Conservation (phyloP, 768 basidiomycete species). For the Harrya chromipes region DNA sequence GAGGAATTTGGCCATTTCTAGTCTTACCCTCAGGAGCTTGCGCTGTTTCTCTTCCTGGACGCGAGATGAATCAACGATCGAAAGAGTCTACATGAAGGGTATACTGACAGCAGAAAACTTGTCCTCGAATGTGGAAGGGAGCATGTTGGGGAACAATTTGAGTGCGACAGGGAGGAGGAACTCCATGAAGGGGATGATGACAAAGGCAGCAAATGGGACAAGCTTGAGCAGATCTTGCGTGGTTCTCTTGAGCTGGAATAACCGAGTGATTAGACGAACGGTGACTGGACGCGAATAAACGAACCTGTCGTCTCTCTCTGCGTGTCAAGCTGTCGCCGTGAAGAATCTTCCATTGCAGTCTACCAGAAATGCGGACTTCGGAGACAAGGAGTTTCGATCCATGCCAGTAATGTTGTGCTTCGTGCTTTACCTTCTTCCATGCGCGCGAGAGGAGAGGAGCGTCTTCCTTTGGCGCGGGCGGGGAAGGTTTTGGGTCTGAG, state of each 20-base stretch:
- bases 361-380: conserved; percentile 85
- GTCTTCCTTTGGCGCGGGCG: conserved; percentile 47
- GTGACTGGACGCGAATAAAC: conserved; percentile 9
- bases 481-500: conserved; percentile 45
- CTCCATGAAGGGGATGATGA: conserved; percentile 99
- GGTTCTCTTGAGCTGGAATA: conserved; percentile 77
- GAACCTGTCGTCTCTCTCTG: conserved; percentile 88
- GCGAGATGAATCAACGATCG: neutral
- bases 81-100: neutral
- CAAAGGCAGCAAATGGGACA: conserved; percentile 91
- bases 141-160: conserved; percentile 98
- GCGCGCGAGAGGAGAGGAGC: conserved; percentile 54
- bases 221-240: conserved; percentile 91
- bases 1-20: conserved; percentile 99
- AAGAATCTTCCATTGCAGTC: conserved; percentile 89
- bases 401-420: conserved; percentile 95
- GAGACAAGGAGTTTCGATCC: conserved; percentile 92
- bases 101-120: conserved; percentile 82
- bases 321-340: conserved; percentile 90
- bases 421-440: conserved; percentile 95
- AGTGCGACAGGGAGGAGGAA: conserved; percentile 91
- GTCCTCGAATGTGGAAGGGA: conserved; percentile 97
- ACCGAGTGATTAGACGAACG: conserved; percentile 3
- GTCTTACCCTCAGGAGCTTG: conserved; percentile 87
- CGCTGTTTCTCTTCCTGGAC: conserved; percentile 92